A percentile compares a stretch with the other conserved stretches of the same genome.
phyloP scores from a whole-genome alignment of 306 rosid genomes.

The Albizia julibrissin region DNA sequence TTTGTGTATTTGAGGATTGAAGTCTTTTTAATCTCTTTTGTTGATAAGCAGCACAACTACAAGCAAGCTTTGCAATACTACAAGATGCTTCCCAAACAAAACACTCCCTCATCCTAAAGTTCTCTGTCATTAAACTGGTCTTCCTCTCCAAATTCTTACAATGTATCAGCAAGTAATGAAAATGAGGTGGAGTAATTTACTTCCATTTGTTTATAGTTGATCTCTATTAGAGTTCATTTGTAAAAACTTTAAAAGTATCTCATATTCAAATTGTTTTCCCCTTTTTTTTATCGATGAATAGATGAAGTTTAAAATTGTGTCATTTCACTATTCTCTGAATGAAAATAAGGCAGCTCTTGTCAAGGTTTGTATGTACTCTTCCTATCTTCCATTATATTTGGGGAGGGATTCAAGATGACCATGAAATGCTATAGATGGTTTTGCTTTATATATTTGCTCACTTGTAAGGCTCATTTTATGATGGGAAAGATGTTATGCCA shows the following conservation, averaged over 20 bases:
- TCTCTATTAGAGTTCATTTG: slow-evolving; percentile 15
- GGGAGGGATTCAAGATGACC: too few species aligned
- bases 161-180: slow-evolving; percentile 71
- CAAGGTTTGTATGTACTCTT: too few species aligned
- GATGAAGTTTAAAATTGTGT: slow-evolving; percentile 95
- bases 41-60: slow-evolving; percentile 69
- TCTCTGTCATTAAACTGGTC: slow-evolving; percentile 73
- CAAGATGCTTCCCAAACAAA: too few species aligned
- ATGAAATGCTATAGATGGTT: too few species aligned
- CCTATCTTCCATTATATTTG: too few species aligned
- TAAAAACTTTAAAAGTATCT: slow-evolving; percentile 18
- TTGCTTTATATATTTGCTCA: too few species aligned
- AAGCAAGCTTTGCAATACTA: too few species aligned
- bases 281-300: slow-evolving; percentile 41
- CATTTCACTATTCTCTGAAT: slow-evolving; percentile 67
- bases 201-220: neutral
- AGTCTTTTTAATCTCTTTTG: slow-evolving; percentile 17
- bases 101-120: slow-evolving; percentile 61
- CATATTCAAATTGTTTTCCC: slow-evolving; percentile 18
- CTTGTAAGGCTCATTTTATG: too few species aligned
- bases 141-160: too few species aligned
- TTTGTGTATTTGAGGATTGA: slow-evolving; percentile 7
- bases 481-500: too few species aligned
- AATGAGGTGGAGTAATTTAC: slow-evolving; percentile 66
- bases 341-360: too few species aligned